Evolutionary conservation across 2,329 filamentous ascomycete genomes (phyloP).

Genomic region (Pyricularia pennisetigena): DNA sequence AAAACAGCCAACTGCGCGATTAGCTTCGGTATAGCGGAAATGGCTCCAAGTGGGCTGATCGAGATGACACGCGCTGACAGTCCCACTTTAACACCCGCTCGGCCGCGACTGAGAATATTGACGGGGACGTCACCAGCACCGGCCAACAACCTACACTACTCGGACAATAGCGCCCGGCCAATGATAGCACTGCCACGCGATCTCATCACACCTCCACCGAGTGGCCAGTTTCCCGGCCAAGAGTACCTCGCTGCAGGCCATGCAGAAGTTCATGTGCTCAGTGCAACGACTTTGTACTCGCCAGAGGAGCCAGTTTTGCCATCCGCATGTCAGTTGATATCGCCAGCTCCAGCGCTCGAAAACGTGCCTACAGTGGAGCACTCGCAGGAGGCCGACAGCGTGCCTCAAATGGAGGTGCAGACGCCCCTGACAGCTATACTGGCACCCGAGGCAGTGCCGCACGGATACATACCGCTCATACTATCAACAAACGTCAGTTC

Average conservation of each 20-base stretch:
- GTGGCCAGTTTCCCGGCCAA: not conserved
- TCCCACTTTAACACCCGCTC: not conserved
- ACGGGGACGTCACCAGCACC: not conserved
- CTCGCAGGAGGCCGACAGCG: not conserved
- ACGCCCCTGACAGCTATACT: not conserved
- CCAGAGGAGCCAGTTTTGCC: conserved; percentile 4
- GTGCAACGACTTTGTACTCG: not conserved
- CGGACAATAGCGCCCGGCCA: not conserved
- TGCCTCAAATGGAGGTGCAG: not conserved
- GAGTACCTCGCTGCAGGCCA: not conserved
- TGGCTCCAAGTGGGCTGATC: not conserved
- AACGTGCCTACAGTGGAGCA: not conserved
- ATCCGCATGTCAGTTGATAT: not conserved
- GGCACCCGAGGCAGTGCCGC: not conserved
- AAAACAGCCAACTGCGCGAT: not conserved
- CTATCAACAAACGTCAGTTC: not conserved
- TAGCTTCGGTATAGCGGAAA: not conserved
- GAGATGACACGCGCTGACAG: conserved; percentile 1
- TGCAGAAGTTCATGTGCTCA: not conserved
- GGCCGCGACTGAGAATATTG: conserved; percentile 4
- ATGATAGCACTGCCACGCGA: not conserved
- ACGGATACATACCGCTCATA: not conserved
- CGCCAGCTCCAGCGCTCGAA: not conserved
- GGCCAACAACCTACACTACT: not conserved
- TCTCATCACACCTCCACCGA: conserved; percentile 1